These are phyloP conservation scores for Bipolaris zeicola DNA, from an alignment of 2,329 filamentous ascomycete genomes.

Conservation along the genomic window DNA sequence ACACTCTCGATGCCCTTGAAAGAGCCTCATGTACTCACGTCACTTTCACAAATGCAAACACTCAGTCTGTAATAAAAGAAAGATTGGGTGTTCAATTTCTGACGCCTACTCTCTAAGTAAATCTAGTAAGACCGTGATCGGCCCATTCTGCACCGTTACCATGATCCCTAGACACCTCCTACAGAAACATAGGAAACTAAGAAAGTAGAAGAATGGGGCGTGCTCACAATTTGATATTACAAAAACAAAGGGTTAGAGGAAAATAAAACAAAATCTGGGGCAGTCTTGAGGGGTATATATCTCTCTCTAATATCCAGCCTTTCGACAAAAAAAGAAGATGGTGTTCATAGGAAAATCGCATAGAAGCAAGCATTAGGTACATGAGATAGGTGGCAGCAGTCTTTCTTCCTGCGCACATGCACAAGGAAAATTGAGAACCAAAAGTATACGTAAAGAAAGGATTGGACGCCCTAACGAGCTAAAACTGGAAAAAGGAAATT, in stretches of 20 bases:
- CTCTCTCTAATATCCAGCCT: slow-evolving; percentile 4
- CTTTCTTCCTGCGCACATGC: neutral
- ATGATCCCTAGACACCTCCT: neutral
- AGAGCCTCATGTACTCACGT: neutral
- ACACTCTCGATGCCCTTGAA: neutral
- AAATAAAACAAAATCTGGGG: neutral
- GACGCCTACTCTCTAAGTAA: neutral
- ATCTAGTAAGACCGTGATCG: neutral
- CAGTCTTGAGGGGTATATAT: slow-evolving; percentile 3
- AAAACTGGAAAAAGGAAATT: neutral
- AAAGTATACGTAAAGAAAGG: neutral
- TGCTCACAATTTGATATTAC: neutral
- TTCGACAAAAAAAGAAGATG: neutral
- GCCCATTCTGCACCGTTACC: neutral
- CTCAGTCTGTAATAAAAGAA: neutral
- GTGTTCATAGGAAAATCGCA: neutral
- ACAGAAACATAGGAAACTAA: neutral
- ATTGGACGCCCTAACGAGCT: slow-evolving; percentile 5
- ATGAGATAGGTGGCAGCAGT: neutral
- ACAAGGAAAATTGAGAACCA: neutral
- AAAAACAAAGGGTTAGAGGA: neutral
- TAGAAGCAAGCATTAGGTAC: slow-evolving; percentile 6
- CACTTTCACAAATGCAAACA: neutral
- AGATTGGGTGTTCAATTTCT: neutral
- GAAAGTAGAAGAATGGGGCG: neutral